Conservation (phyloP, 208 protist genomes). For the Acanthamoeba royreba region DNA sequence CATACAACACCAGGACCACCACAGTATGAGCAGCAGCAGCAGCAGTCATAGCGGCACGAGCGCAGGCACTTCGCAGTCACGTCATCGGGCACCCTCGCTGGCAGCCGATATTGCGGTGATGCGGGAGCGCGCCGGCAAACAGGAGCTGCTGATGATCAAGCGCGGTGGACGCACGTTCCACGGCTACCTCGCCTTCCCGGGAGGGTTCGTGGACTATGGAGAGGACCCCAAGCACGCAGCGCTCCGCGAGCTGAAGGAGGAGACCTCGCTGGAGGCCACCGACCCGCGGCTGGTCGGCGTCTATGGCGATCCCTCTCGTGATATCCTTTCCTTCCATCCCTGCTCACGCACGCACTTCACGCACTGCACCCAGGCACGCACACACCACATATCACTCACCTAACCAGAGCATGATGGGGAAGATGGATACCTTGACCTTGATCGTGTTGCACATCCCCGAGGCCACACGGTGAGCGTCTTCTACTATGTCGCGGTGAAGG, state of each 20-base stretch:
- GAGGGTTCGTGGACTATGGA: background rate
- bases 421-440: too few relatives aligned
- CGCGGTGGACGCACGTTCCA: background rate
- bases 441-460: too few relatives aligned
- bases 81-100: background rate
- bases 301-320: background rate
- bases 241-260: background rate
- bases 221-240: background rate
- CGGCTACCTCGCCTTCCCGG: background rate
- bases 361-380: too few relatives aligned
- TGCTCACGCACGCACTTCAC: too few relatives aligned
- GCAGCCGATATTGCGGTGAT: background rate
- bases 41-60: too few relatives aligned
- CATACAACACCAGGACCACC: too few relatives aligned
- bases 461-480: background rate
- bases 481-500: background rate
- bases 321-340: background rate
- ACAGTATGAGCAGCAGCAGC: too few relatives aligned
- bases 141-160: background rate
- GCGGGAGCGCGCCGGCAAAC: background rate
- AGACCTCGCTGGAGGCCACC: background rate
- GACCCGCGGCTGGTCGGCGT: conserved; percentile 2
- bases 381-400: too few relatives aligned
- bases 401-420: too few relatives aligned
- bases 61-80: too few relatives aligned